Base-by-base conservation (phyloP, 108 stramenopile genomes). In the Schizochytrium sp. region DNA sequence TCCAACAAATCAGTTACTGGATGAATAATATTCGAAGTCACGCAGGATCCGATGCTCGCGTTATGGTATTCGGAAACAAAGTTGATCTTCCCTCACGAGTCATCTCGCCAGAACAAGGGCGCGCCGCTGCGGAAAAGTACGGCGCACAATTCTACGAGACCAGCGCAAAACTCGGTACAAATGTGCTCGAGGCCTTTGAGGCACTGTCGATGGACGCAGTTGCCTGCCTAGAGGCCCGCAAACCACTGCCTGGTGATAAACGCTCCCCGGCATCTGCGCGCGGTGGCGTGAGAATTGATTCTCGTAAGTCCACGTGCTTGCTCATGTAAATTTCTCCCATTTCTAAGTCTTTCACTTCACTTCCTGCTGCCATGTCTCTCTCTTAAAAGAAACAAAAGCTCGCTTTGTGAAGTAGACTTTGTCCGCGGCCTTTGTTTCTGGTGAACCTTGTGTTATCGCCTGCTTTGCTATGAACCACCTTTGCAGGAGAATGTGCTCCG, bases 1-100 rank as follows among this genome's bases (percentile, higher is more conserved):
- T 88, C 87, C 3, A 93, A 93, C 91, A 89, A 7, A 97, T 99
- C 64, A 96, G 97, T 89, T 97, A 98, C 93, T 99, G 99, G 99
- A 98, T 99, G 87, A 94, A 95, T 7, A 97, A 99, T 90, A 99
- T 99, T 76, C 96, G 97, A 92, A 95, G 97, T 88, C 97, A 98
- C 89, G 98, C 98, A 5, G 97, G 97, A 69, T 96, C 96, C n/a
- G 95, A 98, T 87, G 97, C 97, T 61, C 97, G 96, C 94, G 98
- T 97, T 90, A 96, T 99, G 88, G 89, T 99, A 88, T 95, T 99
- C 46, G 99, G 98, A 46, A 99, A 99, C 96, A 99, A 99, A 94
- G 98, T 97, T 93, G 99, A 99, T 94, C 97, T 97, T 96, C 94
- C 96, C 87, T 96, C 97, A 87, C 95, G 97, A 94, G 96, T 96